These are phyloP conservation scores for Circinella minor DNA, from an alignment of 371 early-diverging fungal genomes.

Conservation along the genomic window DNA sequence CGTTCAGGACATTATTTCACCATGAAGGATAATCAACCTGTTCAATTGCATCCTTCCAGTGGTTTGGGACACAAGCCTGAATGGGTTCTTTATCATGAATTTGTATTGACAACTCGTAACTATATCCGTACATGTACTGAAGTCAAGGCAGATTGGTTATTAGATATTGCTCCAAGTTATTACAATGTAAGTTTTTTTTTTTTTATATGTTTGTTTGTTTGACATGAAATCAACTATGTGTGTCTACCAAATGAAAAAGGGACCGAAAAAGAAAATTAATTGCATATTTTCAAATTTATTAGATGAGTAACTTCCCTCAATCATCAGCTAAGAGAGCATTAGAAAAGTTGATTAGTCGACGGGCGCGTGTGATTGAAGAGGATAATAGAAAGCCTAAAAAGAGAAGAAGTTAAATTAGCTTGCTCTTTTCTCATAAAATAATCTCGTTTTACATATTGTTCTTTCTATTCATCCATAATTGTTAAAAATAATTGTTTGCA, in stretches of 20 bases:
- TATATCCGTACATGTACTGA: conserved; percentile 95
- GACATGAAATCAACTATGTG: too few relatives aligned
- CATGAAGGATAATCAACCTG: conserved; percentile 96
- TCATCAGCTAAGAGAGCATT: conserved; percentile 90
- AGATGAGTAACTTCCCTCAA: conserved; percentile 86
- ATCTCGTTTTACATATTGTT: background rate
- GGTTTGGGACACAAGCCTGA: conserved; percentile 89
- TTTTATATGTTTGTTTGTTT: background rate
- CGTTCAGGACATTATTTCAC: conserved; percentile 90
- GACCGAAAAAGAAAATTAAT: too few relatives aligned
- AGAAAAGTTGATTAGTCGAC: conserved; percentile 53
- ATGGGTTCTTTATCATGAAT: conserved; percentile 98
- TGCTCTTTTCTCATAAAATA: background rate
- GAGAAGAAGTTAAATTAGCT: conserved; percentile 25
- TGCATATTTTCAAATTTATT: conserved; percentile 36
- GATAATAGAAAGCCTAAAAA: conserved; percentile 35
- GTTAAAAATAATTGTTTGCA: too few relatives aligned
- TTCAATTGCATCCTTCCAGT: conserved; percentile 93
- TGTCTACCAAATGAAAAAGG: too few relatives aligned
- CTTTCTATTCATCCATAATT: too few relatives aligned
- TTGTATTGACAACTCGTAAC: conserved; percentile 94
- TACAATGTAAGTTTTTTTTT: conserved; percentile 36
- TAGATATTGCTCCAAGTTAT: conserved; percentile 88
- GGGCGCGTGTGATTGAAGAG: conserved; percentile 39
- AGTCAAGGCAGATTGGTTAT: conserved; percentile 90